Evolutionary conservation across 129 eudicot genomes (phyloP).

Genomic region (Silybum marianum): DNA sequence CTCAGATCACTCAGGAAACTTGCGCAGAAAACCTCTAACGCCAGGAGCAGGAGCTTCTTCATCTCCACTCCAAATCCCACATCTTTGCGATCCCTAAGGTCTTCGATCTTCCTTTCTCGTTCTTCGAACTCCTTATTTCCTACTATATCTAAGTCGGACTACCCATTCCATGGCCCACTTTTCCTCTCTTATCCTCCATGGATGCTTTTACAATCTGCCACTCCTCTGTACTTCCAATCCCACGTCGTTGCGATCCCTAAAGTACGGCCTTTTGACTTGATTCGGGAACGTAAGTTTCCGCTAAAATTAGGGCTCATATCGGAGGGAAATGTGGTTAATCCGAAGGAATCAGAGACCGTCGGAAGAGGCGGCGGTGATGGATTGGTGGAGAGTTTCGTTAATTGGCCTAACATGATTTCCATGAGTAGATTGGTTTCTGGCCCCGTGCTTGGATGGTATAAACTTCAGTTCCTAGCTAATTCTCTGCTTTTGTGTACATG

Average conservation of each 20-base stretch:
- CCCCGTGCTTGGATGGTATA: constrained; percentile 86
- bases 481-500: constrained; percentile 1
- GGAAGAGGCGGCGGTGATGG: constrained; percentile 25
- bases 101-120: constrained; percentile 29
- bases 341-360: constrained; percentile 10
- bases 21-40: constrained; percentile 38
- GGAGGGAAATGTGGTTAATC: constrained; percentile 10
- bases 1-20: constrained; percentile 61
- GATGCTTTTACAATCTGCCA: constrained; percentile 68
- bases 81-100: constrained; percentile 22
- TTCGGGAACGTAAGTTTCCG: constrained; percentile 36
- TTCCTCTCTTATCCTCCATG: constrained; percentile 73
- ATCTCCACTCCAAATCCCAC: constrained; percentile 31
- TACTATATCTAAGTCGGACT: constrained; percentile 24
- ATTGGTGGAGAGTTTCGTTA: constrained; percentile 51
- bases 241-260: constrained; percentile 48
- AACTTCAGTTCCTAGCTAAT: neutral
- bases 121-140: constrained; percentile 36
- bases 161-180: constrained; percentile 55
- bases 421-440: constrained; percentile 77
- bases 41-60: constrained; percentile 35
- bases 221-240: constrained; percentile 64
- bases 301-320: constrained; percentile 36
- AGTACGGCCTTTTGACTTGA: constrained; percentile 41
- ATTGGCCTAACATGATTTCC: constrained; percentile 81